These are phyloP conservation scores for Phlegmacium glaucopus DNA, from an alignment of 768 basidiomycete species.

Conservation along the genomic window DNA sequence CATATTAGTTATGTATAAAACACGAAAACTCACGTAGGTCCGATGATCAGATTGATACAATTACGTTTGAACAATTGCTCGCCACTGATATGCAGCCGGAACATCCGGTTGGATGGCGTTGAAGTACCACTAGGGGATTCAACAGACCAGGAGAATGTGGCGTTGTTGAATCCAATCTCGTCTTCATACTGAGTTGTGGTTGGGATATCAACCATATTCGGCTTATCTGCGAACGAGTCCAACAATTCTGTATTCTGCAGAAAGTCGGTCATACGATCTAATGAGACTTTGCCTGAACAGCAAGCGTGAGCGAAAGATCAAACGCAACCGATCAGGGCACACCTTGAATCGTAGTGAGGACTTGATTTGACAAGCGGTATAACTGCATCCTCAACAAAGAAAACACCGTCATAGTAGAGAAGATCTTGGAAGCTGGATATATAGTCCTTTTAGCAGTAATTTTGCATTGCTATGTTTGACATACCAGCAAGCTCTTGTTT, in stretches of 20 bases:
- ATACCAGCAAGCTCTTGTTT: slow-evolving; percentile 28
- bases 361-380: slow-evolving; percentile 28
- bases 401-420: slow-evolving; percentile 60
- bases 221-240: too few species aligned
- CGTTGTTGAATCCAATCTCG: too few species aligned
- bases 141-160: too few species aligned
- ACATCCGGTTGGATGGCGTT: slow-evolving; percentile 44
- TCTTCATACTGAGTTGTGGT: too few species aligned
- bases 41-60: slow-evolving; percentile 52
- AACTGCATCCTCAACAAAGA: slow-evolving; percentile 53
- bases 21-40: slow-evolving; percentile 49
- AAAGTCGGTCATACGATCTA: slow-evolving; percentile 50
- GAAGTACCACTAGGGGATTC: too few species aligned
- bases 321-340: not conserved
- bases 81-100: slow-evolving; percentile 47
- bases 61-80: slow-evolving; percentile 53
- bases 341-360: slow-evolving; percentile 29
- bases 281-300: slow-evolving; percentile 47
- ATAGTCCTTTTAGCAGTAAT: not conserved
- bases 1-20: not conserved
- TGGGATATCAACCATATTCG: too few species aligned
- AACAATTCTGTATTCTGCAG: slow-evolving; percentile 47
- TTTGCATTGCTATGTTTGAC: not conserved
- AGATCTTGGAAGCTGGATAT: slow-evolving; percentile 47
- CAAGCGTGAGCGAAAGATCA: not conserved